Evolutionary conservation across 768 basidiomycete genomes (phyloP).

Genomic region (Podaxis mareebaensis): DNA sequence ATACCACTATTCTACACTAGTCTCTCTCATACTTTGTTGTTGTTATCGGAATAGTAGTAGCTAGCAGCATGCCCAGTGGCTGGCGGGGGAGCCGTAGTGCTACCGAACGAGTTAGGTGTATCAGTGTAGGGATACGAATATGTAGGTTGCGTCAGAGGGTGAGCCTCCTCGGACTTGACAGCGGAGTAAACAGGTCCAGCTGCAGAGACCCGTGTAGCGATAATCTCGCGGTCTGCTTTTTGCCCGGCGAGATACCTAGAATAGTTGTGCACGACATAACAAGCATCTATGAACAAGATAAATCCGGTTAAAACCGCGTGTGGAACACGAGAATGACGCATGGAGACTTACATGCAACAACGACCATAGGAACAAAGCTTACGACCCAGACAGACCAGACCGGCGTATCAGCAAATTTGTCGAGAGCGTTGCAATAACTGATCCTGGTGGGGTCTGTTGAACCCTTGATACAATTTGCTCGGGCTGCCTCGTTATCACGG

Average conservation of each 20-base stretch:
- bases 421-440: slow-evolving; percentile 31
- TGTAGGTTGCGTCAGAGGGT: slow-evolving; percentile 28
- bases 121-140: slow-evolving; percentile 34
- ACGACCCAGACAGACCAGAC: slow-evolving; percentile 33
- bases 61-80: slow-evolving; percentile 10
- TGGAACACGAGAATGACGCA: neutral
- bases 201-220: slow-evolving; percentile 20
- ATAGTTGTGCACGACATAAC: slow-evolving; percentile 38
- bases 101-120: slow-evolving; percentile 29
- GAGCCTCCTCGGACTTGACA: slow-evolving; percentile 28
- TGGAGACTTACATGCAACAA: slow-evolving; percentile 37
- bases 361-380: slow-evolving; percentile 35
- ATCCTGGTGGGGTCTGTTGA: slow-evolving; percentile 26
- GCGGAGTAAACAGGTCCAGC: slow-evolving; percentile 27
- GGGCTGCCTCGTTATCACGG: slow-evolving; percentile 22
- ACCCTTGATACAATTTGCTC: slow-evolving; percentile 29
- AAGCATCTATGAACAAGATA: slow-evolving; percentile 31
- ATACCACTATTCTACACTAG: neutral
- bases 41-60: slow-evolving; percentile 10
- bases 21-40: slow-evolving; percentile 7
- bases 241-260: slow-evolving; percentile 32
- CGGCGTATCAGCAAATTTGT: slow-evolving; percentile 25
- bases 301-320: slow-evolving; percentile 10
- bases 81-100: neutral
- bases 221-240: slow-evolving; percentile 24